phyloP scores from a whole-genome alignment of 2,329 filamentous ascomycete genomes.

The Trichoderma koningii region DNA sequence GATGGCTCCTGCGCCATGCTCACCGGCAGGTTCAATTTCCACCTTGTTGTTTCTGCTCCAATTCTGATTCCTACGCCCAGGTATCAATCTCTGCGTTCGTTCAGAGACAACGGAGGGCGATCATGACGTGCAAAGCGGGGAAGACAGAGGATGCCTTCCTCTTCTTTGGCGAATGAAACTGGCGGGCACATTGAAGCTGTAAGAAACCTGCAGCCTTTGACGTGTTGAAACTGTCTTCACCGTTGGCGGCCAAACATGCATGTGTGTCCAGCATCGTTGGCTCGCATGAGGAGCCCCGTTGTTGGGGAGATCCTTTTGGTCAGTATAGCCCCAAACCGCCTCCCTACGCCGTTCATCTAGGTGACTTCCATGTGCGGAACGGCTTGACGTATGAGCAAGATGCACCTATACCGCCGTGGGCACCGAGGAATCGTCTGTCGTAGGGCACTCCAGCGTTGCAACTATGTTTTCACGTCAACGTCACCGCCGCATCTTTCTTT shows the following conservation, averaged over 20 bases:
- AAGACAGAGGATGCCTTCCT: background rate
- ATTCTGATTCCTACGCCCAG: too few species aligned
- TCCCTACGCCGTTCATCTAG: background rate
- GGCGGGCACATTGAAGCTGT: background rate
- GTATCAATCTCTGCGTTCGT: background rate
- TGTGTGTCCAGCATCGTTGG: background rate
- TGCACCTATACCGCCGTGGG: background rate
- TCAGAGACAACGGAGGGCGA: background rate
- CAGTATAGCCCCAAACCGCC: too few species aligned
- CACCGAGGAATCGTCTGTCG: background rate
- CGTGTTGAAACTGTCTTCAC: background rate
- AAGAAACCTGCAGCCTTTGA: background rate
- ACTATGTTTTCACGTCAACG: background rate
- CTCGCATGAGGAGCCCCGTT: background rate
- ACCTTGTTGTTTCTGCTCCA: background rate
- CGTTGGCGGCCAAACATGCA: background rate
- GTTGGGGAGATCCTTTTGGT: background rate
- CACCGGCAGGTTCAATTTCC: background rate
- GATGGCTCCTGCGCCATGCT: conserved; percentile 9
- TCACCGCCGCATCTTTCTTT: background rate
- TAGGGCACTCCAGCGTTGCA: too few species aligned
- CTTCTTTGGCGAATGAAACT: background rate
- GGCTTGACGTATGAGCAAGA: background rate
- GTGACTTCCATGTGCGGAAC: background rate
- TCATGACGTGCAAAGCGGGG: background rate